Evolutionary conservation across 192 early-diverging fungal genomes (phyloP).

Genomic region (Chytriomyces sp.): DNA sequence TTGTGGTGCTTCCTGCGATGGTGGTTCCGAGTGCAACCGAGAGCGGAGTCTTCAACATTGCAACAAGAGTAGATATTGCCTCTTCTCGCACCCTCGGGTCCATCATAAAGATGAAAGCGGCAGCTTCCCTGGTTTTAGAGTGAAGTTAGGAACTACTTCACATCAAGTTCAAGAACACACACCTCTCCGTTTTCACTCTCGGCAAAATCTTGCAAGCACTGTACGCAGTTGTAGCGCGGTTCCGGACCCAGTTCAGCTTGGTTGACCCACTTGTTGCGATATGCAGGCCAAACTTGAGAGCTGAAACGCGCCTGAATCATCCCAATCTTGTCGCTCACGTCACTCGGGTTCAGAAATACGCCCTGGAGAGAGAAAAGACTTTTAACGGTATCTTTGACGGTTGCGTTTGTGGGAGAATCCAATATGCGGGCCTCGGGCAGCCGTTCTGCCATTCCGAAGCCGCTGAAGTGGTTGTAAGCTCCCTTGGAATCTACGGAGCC

Average conservation of each 20-base stretch:
- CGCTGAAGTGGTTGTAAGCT: conserved; percentile 9
- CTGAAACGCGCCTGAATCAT: neutral
- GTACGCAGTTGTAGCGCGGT: conserved; percentile 17
- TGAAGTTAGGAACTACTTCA: too few relatives aligned
- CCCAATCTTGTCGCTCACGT: conserved; percentile 11
- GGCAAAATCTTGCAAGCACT: neutral
- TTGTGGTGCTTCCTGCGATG: conserved; percentile 24
- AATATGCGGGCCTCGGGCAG: neutral
- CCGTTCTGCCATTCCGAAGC: neutral
- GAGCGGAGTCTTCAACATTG: neutral
- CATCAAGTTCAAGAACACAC: too few relatives aligned
- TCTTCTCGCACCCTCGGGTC: neutral
- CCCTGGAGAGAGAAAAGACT: conserved; percentile 17
- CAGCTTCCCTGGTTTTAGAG: too few relatives aligned
- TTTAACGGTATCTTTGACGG: neutral
- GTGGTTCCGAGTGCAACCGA: neutral
- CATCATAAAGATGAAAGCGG: conserved; percentile 10
- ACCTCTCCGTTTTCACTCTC: conserved; percentile 15
- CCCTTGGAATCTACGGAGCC: neutral
- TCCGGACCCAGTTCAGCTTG: conserved; percentile 9
- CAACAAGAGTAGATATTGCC: neutral
- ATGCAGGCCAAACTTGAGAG: neutral
- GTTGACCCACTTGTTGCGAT: conserved; percentile 5
- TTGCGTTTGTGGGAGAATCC: neutral
- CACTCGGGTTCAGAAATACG: conserved; percentile 19